Percentiles rank a stretch among this genome's conserved stretches.
Evolutionary conservation across 23 red algal genomes (phyloP).

Genomic region (Gracilariopsis chorda): DNA sequence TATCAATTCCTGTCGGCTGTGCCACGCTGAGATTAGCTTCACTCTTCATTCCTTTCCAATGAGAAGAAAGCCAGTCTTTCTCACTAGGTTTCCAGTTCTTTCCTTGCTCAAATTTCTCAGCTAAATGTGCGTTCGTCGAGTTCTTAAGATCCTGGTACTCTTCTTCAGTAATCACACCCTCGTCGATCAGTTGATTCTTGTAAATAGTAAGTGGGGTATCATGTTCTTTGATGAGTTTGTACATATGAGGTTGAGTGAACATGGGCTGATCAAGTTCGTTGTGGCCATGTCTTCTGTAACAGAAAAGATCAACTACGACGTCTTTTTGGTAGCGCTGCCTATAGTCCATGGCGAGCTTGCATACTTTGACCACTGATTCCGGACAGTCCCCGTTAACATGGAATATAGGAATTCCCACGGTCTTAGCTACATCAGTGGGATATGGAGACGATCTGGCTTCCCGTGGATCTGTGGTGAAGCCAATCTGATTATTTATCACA

Average conservation of each 20-base stretch:
- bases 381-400: conserved; percentile 99
- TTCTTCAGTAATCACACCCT: conserved; percentile 73
- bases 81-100: conserved; percentile 81
- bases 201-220: conserved; percentile 78
- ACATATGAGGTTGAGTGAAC: conserved; percentile 99
- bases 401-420: conserved; percentile 99
- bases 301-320: conserved; percentile 98
- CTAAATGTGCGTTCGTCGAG: conserved; percentile 48
- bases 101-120: conserved; percentile 74
- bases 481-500: conserved; percentile 99
- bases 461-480: conserved; percentile 98
- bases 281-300: conserved; percentile 96
- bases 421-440: conserved; percentile 98
- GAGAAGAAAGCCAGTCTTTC: conserved; percentile 91
- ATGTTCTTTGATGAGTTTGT: conserved; percentile 88
- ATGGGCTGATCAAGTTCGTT: conserved; percentile 98
- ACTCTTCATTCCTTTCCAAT: conserved; percentile 97
- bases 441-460: conserved; percentile 97
- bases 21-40: conserved; percentile 57
- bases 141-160: conserved; percentile 78
- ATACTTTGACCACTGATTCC: conserved; percentile 94
- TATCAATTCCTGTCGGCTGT: conserved; percentile 79
- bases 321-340: conserved; percentile 98
- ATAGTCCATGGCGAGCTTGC: conserved; percentile 94
- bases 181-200: conserved; percentile 73